These are phyloP conservation scores for Teunomyces lycoperdinae DNA, from an alignment of 805 yeast species.

Conservation along the genomic window DNA sequence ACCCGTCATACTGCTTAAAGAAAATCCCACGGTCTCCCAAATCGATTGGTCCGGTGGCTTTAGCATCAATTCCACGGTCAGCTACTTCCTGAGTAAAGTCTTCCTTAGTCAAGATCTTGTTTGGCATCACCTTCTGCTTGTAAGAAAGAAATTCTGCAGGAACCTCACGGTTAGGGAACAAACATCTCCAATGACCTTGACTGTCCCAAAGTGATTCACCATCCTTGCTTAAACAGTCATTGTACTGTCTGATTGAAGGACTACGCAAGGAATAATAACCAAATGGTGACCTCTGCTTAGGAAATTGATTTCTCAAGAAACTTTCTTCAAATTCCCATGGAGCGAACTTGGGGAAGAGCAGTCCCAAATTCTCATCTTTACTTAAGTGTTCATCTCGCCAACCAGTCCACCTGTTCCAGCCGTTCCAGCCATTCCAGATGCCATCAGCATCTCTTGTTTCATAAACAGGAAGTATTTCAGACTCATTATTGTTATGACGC, in stretches of 20 bases:
- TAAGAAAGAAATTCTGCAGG: constrained; percentile 29
- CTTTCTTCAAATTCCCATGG: constrained; percentile 4
- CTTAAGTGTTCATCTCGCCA: not conserved
- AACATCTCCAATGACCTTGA: constrained; percentile 86
- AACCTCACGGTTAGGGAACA: constrained; percentile 59
- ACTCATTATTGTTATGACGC: not conserved
- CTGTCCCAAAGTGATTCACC: constrained; percentile 84
- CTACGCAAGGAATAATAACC: constrained; percentile 54
- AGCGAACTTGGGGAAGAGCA: not conserved
- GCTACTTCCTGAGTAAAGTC: constrained; percentile 45
- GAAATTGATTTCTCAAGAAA: not conserved
- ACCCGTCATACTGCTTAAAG: constrained; percentile 64
- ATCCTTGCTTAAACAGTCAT: constrained; percentile 56
- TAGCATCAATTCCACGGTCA: constrained; percentile 4
- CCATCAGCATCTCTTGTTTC: not conserved
- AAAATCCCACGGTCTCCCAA: constrained; percentile 54
- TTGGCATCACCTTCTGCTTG: constrained; percentile 22
- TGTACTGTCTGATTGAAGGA: constrained; percentile 59
- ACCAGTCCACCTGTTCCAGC: too few species aligned
- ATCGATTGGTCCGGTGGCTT: constrained; percentile 21
- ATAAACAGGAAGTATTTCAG: not conserved
- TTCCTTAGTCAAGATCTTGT: constrained; percentile 49
- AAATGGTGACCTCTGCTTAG: constrained; percentile 22
- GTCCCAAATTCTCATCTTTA: not conserved
- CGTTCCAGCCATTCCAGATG: not conserved